Evolutionary conservation across 2,329 filamentous ascomycete species (phyloP).

Genomic region (Colletotrichum coccodes): DNA sequence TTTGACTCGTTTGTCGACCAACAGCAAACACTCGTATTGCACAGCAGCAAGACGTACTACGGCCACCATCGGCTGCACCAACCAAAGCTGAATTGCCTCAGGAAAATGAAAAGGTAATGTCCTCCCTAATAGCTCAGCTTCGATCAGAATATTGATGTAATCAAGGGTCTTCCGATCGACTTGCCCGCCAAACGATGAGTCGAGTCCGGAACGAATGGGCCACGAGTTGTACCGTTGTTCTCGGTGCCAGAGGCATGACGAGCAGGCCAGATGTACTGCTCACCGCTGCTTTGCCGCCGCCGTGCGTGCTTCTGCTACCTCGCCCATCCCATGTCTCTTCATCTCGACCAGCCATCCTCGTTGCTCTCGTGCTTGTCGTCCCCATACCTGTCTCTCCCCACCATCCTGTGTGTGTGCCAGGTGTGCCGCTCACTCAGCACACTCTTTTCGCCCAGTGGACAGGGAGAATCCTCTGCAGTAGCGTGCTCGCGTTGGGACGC

Average conservation of each 20-base stretch:
- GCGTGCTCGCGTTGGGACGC: not conserved
- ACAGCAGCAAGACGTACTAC: not conserved
- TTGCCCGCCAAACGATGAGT: too few species aligned
- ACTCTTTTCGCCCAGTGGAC: not conserved
- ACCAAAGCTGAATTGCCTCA: not conserved
- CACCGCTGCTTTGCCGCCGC: constrained; percentile 32
- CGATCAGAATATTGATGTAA: not conserved
- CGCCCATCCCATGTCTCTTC: constrained; percentile 15
- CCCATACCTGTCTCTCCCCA: constrained; percentile 18
- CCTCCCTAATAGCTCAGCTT: not conserved
- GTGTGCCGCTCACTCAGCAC: constrained; percentile 27
- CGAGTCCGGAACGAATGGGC: constrained; percentile 1
- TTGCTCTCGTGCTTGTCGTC: constrained; percentile 4
- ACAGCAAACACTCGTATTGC: constrained; percentile 15
- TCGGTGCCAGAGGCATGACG: not conserved
- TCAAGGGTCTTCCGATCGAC: too few species aligned
- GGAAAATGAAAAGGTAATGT: not conserved
- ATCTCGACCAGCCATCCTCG: constrained; percentile 11
- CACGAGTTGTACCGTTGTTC: not conserved
- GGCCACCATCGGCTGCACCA: not conserved
- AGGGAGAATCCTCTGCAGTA: not conserved
- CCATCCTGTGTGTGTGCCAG: constrained; percentile 7
- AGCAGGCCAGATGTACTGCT: constrained; percentile 28
- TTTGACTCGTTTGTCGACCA: constrained; percentile 22
- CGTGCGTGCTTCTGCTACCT: constrained; percentile 7